Evolutionary conservation across 768 basidiomycete species (phyloP).

Genomic region (Tricholoma matsutake): DNA sequence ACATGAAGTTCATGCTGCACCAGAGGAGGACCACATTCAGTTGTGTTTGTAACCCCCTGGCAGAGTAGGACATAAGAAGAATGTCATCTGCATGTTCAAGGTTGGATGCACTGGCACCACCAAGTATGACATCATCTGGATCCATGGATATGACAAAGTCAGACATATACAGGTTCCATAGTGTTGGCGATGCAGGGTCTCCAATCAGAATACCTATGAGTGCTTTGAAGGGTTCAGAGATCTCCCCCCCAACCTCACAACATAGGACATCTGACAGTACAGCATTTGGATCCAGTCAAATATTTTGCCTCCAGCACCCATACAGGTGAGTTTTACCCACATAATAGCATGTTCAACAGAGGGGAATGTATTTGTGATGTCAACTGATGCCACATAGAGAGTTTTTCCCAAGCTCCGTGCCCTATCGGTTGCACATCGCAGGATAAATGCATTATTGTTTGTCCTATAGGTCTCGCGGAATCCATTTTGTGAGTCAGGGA

Average conservation of each 20-base stretch:
- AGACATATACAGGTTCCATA: constrained; percentile 25
- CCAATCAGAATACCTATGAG: constrained; percentile 25
- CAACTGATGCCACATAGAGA: constrained; percentile 20
- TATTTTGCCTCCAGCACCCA: constrained; percentile 22
- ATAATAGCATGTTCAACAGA: constrained; percentile 28
- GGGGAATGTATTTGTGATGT: constrained; percentile 34
- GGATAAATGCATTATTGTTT: constrained; percentile 27
- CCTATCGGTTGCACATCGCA: constrained; percentile 18
- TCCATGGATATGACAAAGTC: constrained; percentile 14
- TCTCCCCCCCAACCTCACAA: constrained; percentile 8
- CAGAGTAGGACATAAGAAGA: constrained; percentile 15
- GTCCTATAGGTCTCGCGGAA: constrained; percentile 25
- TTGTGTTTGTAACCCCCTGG: constrained; percentile 15
- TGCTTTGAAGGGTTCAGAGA: constrained; percentile 17
- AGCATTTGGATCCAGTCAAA: constrained; percentile 28
- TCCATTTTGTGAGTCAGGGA: constrained; percentile 30
- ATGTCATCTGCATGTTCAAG: constrained; percentile 28
- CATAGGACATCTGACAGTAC: constrained; percentile 20
- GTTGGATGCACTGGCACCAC: constrained; percentile 10
- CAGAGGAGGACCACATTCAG: constrained; percentile 16
- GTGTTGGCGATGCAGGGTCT: constrained; percentile 23
- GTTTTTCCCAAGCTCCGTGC: constrained; percentile 15
- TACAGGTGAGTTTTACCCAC: constrained; percentile 25
- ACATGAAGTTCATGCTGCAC: constrained; percentile 23
- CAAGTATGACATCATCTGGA: constrained; percentile 15